Conservation (phyloP, 352 stramenopile genomes). For the Stramenopiles sp. region DNA sequence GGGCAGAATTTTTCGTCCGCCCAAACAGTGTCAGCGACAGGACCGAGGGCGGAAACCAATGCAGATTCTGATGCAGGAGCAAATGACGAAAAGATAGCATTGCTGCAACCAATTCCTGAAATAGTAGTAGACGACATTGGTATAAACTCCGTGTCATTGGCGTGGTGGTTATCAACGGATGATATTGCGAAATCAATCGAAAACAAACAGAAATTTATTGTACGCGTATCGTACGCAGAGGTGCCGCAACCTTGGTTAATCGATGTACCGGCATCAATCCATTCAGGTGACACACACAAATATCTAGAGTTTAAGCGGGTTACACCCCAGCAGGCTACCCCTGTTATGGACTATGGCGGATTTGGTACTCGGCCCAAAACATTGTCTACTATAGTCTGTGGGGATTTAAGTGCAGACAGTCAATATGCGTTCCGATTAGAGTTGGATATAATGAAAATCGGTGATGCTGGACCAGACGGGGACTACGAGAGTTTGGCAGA, state of each 20-base stretch:
- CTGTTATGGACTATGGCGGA: neutral
- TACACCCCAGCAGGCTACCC: neutral
- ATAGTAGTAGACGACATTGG: neutral
- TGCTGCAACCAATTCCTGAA: neutral
- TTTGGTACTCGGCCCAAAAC: neutral
- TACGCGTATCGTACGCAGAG: neutral
- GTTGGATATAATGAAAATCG: constrained; percentile 31
- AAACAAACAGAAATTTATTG: neutral
- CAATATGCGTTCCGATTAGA: constrained; percentile 16
- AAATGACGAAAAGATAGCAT: neutral
- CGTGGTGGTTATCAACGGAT: neutral
- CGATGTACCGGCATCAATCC: neutral
- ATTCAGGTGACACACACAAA: neutral
- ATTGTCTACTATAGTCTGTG: neutral
- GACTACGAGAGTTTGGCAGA: constrained; percentile 15
- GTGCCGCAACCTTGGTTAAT: neutral
- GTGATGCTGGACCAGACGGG: constrained; percentile 16
- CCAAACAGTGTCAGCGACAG: neutral
- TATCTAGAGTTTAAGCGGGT: neutral
- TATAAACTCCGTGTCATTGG: neutral
- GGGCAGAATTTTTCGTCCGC: too few species aligned
- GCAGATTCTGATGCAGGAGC: neutral
- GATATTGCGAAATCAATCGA: neutral
- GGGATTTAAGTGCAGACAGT: neutral
- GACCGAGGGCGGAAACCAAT: neutral